Percentiles rank a stretch among this genome's conserved stretches.
Conservation (phyloP, 306 rosid species). For the Rosa multiflora region DNA sequence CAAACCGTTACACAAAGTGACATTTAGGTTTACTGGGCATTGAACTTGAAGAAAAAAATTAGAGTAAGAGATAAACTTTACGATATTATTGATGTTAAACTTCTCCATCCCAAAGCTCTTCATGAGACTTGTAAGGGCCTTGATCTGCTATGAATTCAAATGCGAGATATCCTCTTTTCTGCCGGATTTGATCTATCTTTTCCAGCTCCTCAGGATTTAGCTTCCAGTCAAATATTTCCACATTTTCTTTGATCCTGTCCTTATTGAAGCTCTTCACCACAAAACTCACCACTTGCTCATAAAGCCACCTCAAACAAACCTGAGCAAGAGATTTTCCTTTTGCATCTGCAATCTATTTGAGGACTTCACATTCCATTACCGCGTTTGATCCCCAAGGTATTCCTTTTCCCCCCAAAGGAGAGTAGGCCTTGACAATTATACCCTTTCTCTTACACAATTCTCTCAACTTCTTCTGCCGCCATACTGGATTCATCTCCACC, state of each 20-base stretch:
- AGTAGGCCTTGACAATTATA: slow-evolving; percentile 39
- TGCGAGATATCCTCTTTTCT: not conserved
- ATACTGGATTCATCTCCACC: slow-evolving; percentile 53
- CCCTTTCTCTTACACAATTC: slow-evolving; percentile 40
- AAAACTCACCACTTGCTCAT: slow-evolving; percentile 40
- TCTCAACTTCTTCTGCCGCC: slow-evolving; percentile 43
- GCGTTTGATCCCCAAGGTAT: slow-evolving; percentile 29
- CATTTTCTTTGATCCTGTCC: slow-evolving; percentile 41
- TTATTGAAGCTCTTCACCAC: slow-evolving; percentile 41
- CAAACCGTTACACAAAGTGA: too few relatives aligned
- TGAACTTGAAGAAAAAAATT: too few relatives aligned
- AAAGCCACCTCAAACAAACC: slow-evolving; percentile 40
- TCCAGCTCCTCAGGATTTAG: slow-evolving; percentile 29
- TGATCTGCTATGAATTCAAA: not conserved
- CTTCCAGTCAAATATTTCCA: slow-evolving; percentile 45
- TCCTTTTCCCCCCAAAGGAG: slow-evolving; percentile 45
- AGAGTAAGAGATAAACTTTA: too few relatives aligned
- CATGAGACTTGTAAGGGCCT: slow-evolving; percentile 16
- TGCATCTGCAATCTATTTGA: slow-evolving; percentile 1
- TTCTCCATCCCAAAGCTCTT: slow-evolving; percentile 23
- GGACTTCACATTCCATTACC: slow-evolving; percentile 26
- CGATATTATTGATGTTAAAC: not conserved
- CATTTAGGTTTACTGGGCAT: too few relatives aligned
- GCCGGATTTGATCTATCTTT: slow-evolving; percentile 37
- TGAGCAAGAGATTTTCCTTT: slow-evolving; percentile 1